A percentile compares a stretch with the other conserved stretches of the same genome.
These are phyloP conservation scores for Taiwanofungus camphoratus DNA, from an alignment of 1,284 basidiomycete genomes.

Conservation along the genomic window DNA sequence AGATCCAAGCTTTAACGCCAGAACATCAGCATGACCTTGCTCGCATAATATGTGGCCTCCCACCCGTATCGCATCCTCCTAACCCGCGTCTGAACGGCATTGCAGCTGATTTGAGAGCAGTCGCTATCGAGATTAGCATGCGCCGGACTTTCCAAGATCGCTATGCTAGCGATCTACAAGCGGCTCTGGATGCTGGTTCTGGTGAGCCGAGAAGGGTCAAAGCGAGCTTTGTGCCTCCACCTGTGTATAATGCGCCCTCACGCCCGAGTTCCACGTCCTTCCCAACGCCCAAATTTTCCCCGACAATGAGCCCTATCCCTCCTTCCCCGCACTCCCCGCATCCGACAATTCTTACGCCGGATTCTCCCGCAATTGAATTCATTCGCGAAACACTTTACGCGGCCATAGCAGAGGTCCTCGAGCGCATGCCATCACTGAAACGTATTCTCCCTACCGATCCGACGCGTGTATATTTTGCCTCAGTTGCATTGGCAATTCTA, in stretches of 20 bases:
- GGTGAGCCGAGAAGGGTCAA: conserved; percentile 32
- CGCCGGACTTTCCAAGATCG: conserved; percentile 76
- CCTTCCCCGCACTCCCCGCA: conserved; percentile 13
- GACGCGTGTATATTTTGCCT: conserved; percentile 69
- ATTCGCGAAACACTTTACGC: conserved; percentile 83
- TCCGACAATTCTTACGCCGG: conserved; percentile 47
- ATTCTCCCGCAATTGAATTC: conserved; percentile 60
- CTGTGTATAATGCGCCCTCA: conserved; percentile 46
- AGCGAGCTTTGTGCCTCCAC: conserved; percentile 69
- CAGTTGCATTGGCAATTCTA: conserved; percentile 68
- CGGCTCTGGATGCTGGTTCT: conserved; percentile 60
- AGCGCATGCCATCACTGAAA: conserved; percentile 45
- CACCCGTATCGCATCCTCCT: conserved; percentile 35
- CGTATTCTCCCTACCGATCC: conserved; percentile 54
- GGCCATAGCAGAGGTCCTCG: conserved; percentile 62
- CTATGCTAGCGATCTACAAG: conserved; percentile 67
- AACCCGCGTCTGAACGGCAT: conserved; percentile 48
- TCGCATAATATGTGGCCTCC: conserved; percentile 65
- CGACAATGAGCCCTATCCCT: conserved; percentile 9
- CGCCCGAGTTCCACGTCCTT: conserved; percentile 25
- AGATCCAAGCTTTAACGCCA: conserved; percentile 55
- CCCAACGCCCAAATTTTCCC: conserved; percentile 18
- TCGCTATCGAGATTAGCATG: conserved; percentile 77
- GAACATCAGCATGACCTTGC: conserved; percentile 76
- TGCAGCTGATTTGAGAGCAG: conserved; percentile 67